phyloP scores from a whole-genome alignment of 345 rosid species.

The Bretschneidera sinensis region DNA sequence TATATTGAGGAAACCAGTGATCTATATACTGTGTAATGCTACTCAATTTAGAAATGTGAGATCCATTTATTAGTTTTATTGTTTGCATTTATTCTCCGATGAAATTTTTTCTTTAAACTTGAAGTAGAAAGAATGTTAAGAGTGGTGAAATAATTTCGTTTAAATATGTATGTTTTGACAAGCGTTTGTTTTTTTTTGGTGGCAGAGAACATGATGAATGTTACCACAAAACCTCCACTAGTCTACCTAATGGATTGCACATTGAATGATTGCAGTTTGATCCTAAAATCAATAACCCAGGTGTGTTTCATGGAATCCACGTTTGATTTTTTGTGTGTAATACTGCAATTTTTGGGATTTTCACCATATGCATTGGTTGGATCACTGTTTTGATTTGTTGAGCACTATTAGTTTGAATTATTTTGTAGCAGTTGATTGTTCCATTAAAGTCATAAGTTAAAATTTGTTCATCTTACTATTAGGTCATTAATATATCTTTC shows the following conservation, averaged over 20 bases:
- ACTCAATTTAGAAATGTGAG: not conserved
- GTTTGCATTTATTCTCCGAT: not conserved
- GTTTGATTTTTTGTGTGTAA: not conserved
- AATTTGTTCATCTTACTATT: not conserved
- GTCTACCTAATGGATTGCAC: constrained; percentile 89
- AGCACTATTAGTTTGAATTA: not conserved
- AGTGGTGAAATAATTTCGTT: not conserved
- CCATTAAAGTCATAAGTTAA: too few species aligned
- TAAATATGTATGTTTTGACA: constrained; percentile 6
- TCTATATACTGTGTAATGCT: not conserved
- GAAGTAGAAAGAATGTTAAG: constrained; percentile 7
- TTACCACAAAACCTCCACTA: constrained; percentile 39
- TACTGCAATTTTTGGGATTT: not conserved
- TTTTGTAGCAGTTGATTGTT: not conserved
- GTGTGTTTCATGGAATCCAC: constrained; percentile 31
- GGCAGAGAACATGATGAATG: constrained; percentile 37
- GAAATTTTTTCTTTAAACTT: not conserved
- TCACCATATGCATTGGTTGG: not conserved
- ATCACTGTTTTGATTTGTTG: not conserved
- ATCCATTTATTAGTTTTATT: not conserved
- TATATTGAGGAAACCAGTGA: constrained; percentile 4
- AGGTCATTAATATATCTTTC: not conserved
- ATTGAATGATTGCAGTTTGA: constrained; percentile 80
- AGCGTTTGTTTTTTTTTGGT: constrained; percentile 10
- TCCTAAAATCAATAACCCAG: constrained; percentile 58